Evolutionary conservation across 495 filamentous ascomycete species (phyloP).

Genomic region (Penicillium salamii): DNA sequence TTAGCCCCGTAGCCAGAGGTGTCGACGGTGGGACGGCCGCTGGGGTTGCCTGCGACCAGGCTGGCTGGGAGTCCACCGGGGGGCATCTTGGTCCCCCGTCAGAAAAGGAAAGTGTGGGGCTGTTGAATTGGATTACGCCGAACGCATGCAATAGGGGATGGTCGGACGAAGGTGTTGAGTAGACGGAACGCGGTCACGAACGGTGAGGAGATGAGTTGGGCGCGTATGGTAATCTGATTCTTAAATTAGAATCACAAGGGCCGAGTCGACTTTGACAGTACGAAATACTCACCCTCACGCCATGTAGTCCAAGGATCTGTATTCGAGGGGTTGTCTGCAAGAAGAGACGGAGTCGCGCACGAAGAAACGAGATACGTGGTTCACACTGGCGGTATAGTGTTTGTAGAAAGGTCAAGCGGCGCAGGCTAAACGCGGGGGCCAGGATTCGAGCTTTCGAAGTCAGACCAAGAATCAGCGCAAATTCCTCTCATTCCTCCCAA

Average conservation of each 20-base stretch:
- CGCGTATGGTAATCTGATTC: conserved; percentile 9
- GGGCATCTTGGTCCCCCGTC: conserved; percentile 42
- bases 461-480: not conserved
- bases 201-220: conserved; percentile 1
- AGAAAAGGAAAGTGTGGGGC: conserved; percentile 8
- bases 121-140: conserved; percentile 12
- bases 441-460: conserved; percentile 8
- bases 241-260: conserved; percentile 7
- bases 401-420: conserved; percentile 9
- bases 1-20: conserved; percentile 38
- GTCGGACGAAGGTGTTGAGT: not conserved
- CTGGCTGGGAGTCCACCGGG: conserved; percentile 47
- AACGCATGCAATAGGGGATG: conserved; percentile 20
- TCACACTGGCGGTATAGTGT: not conserved
- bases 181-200: not conserved
- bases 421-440: conserved; percentile 20
- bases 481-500: not conserved
- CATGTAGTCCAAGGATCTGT: conserved; percentile 22
- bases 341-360: conserved; percentile 3
- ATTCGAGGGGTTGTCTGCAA: conserved; percentile 2
- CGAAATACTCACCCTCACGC: conserved; percentile 21
- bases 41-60: conserved; percentile 47
- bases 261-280: not conserved
- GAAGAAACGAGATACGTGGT: not conserved
- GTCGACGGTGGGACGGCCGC: conserved; percentile 40